Conservation (phyloP, 192 early-diverging fungal genomes). For the Rhizophlyctis rosea region DNA sequence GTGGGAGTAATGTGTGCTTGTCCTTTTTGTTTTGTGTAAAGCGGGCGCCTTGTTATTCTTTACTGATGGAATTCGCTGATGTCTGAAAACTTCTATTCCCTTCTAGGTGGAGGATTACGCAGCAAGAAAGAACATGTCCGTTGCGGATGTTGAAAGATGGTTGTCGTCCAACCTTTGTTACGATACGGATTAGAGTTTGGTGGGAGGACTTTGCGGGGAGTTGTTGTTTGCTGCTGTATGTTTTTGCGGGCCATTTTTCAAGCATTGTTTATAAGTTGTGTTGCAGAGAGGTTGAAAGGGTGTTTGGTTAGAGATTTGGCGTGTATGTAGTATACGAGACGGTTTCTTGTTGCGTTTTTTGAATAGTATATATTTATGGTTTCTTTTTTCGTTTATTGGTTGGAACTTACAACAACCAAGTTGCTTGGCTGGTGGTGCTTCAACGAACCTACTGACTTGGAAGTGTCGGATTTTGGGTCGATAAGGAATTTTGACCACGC, state of each 20-base stretch:
- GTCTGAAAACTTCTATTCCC: background rate
- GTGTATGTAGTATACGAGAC: background rate
- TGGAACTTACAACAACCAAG: too few relatives aligned
- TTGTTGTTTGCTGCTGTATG: background rate
- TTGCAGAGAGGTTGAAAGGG: background rate
- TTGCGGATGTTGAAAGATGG: slow-evolving; percentile 73
- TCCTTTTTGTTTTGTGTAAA: too few relatives aligned
- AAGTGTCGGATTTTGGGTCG: too few relatives aligned
- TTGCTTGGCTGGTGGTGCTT: too few relatives aligned
- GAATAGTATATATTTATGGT: background rate
- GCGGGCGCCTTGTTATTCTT: too few relatives aligned
- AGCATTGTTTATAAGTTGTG: background rate
- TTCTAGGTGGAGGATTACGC: slow-evolving; percentile 65
- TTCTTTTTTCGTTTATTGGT: too few relatives aligned
- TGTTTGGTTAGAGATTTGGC: background rate
- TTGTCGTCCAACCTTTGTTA: slow-evolving; percentile 74
- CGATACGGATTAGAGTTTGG: slow-evolving; percentile 36
- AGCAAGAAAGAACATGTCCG: slow-evolving; percentile 59
- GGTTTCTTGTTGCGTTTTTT: background rate
- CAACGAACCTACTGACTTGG: too few relatives aligned
- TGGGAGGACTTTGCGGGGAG: background rate
- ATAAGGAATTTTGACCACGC: too few relatives aligned
- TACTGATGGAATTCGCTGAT: background rate
- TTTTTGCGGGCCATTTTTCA: background rate
- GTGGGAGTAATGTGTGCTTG: too few relatives aligned